Conservation (phyloP, 495 filamentous ascomycete genomes). For the Aspergillus leporis region DNA sequence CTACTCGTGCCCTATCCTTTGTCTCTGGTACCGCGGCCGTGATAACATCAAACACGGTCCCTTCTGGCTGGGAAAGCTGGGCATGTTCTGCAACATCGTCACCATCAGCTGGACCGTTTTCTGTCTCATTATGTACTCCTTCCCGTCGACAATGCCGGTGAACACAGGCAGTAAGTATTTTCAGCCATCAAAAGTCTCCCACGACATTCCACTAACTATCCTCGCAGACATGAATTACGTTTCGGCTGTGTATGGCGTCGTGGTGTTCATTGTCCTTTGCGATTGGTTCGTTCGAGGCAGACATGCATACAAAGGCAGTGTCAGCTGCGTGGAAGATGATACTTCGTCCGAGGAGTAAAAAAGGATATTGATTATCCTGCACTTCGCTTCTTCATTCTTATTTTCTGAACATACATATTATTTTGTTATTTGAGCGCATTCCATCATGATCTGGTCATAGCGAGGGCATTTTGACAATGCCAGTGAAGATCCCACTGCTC, state of each 20-base stretch:
- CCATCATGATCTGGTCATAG: neutral
- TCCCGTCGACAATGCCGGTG: slow-evolving; percentile 41
- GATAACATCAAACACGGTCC: slow-evolving; percentile 52
- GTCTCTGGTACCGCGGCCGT: slow-evolving; percentile 51
- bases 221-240: slow-evolving; percentile 58
- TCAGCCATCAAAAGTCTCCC: neutral
- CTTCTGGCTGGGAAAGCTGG: slow-evolving; percentile 43
- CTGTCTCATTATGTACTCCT: slow-evolving; percentile 55
- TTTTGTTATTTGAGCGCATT: slow-evolving; percentile 7
- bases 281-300: slow-evolving; percentile 52
- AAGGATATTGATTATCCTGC: slow-evolving; percentile 10
- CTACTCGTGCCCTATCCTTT: slow-evolving; percentile 49
- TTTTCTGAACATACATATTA: slow-evolving; percentile 3
- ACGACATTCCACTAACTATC: neutral
- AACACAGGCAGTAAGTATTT: slow-evolving; percentile 28
- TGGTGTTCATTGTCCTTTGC: slow-evolving; percentile 39
- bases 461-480: slow-evolving; percentile 7
- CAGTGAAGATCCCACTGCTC: neutral
- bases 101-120: slow-evolving; percentile 53
- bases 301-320: slow-evolving; percentile 34
- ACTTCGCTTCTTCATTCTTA: slow-evolving; percentile 6
- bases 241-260: slow-evolving; percentile 50
- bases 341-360: slow-evolving; percentile 9
- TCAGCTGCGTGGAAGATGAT: slow-evolving; percentile 27
- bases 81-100: slow-evolving; percentile 45